phyloP scores from a whole-genome alignment of 495 filamentous ascomycete species.

The Pyrenula massariospora region DNA sequence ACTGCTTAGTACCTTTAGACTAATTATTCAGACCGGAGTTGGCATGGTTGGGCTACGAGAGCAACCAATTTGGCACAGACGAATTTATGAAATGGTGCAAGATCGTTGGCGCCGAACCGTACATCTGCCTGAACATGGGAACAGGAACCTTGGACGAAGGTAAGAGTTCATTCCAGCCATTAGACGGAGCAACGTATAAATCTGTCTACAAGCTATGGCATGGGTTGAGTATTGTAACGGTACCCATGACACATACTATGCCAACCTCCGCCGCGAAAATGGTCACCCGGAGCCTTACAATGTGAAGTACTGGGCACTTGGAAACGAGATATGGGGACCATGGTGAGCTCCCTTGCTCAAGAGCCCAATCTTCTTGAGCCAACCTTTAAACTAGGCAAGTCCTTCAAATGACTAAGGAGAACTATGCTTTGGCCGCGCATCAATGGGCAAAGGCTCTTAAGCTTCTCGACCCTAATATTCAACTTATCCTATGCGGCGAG shows the following conservation, averaged over 20 bases:
- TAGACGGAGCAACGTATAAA: background rate
- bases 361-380: background rate
- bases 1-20: background rate
- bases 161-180: conserved; percentile 13
- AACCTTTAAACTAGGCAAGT: conserved; percentile 37
- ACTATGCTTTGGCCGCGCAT: conserved; percentile 61
- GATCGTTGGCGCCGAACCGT: conserved; percentile 56
- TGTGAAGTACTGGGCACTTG: conserved; percentile 56
- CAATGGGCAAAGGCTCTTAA: conserved; percentile 79
- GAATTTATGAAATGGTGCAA: conserved; percentile 76
- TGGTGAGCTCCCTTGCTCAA: conserved; percentile 19
- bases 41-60: conserved; percentile 64
- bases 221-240: conserved; percentile 81
- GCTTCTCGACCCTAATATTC: conserved; percentile 55
- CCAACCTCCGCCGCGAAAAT: conserved; percentile 61
- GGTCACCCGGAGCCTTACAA: conserved; percentile 62
- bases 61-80: conserved; percentile 69
- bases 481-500: conserved; percentile 61
- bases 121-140: conserved; percentile 65
- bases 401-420: conserved; percentile 59
- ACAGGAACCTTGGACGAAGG: conserved; percentile 66
- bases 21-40: conserved; percentile 45
- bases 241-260: conserved; percentile 60
- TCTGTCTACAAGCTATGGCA: conserved; percentile 35
- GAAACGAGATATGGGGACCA: conserved; percentile 69